Percentiles rank a stretch among this genome's conserved stretches.
These are phyloP conservation scores for Triangularia setosa DNA, from an alignment of 2,329 filamentous ascomycete species.

Conservation along the genomic window DNA sequence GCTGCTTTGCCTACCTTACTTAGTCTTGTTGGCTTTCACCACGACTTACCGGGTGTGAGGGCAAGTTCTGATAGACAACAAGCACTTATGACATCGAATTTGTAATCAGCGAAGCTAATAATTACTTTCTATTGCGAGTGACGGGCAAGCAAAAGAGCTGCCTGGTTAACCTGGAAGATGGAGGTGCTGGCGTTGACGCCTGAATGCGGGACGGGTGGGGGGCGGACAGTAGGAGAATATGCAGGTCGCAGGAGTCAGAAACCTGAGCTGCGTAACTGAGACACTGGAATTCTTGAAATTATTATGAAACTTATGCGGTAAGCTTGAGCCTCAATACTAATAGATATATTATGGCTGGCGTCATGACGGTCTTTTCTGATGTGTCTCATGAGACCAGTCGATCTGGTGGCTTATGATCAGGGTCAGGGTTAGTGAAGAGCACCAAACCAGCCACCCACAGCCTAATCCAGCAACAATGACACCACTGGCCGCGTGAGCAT, in stretches of 20 bases:
- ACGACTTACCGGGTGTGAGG: not conserved
- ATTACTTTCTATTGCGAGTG: not conserved
- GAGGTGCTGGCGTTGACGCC: not conserved
- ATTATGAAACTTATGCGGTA: not conserved
- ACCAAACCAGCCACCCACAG: not conserved
- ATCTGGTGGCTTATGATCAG: not conserved
- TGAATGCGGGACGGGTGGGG: not conserved
- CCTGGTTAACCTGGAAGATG: not conserved
- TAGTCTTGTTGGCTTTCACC: constrained; percentile 19
- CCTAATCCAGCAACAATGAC: not conserved
- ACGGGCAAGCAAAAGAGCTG: not conserved
- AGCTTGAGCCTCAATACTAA: not conserved
- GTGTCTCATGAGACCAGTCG: not conserved
- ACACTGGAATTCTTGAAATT: not conserved
- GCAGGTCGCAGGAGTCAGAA: not conserved
- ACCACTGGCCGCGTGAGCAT: constrained; percentile 1
- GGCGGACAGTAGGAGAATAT: not conserved
- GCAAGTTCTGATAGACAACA: not conserved
- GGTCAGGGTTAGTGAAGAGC: not conserved
- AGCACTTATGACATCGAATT: not conserved
- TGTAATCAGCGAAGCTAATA: not conserved
- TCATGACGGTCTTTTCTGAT: not conserved
- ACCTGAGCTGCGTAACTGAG: not conserved
- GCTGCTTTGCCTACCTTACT: constrained; percentile 18
- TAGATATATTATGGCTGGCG: not conserved